A percentile compares a stretch with the other conserved stretches of the same genome.
Conservation (phyloP, 202 grass and related monocot species). For the Musa balbisiana region DNA sequence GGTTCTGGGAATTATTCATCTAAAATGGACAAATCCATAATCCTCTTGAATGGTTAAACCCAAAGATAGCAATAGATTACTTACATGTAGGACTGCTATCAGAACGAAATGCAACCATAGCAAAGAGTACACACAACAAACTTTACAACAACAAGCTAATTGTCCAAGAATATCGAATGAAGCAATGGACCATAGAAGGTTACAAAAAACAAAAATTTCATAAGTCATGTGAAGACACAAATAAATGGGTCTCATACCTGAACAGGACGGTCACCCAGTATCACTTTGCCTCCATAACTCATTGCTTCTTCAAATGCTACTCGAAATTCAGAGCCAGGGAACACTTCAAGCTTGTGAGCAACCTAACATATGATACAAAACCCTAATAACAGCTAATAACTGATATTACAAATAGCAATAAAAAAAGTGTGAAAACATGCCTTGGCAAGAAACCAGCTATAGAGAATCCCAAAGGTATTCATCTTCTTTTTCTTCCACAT, state of each 20-base stretch:
- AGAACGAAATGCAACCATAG: background rate
- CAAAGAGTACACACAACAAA: background rate
- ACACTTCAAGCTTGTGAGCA: conserved; percentile 75
- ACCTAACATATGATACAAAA: conserved; percentile 32
- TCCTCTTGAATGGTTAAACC: background rate
- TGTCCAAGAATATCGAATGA: background rate
- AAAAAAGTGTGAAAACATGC: conserved; percentile 29
- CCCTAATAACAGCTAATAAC: background rate
- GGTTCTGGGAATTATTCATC: background rate
- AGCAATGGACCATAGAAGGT: background rate
- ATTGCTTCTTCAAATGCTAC: conserved; percentile 92
- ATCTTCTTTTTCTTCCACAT: conserved; percentile 95
- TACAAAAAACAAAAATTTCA: background rate
- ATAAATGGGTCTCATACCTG: conserved; percentile 34
- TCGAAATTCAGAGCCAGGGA: conserved; percentile 84
- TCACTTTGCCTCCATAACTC: conserved; percentile 72
- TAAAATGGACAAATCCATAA: background rate
- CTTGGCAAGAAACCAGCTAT: conserved; percentile 97
- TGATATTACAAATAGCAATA: conserved; percentile 18
- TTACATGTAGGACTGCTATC: no score
- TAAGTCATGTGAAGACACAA: background rate
- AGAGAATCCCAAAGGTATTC: conserved; percentile 95
- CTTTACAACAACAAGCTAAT: background rate
- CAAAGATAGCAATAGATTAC: background rate
- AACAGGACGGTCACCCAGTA: conserved; percentile 93